Evolutionary conservation across 805 yeast species (phyloP), one percentile per base, ranked within the genome.

Genomic region (Candida morakotiae): DNA sequence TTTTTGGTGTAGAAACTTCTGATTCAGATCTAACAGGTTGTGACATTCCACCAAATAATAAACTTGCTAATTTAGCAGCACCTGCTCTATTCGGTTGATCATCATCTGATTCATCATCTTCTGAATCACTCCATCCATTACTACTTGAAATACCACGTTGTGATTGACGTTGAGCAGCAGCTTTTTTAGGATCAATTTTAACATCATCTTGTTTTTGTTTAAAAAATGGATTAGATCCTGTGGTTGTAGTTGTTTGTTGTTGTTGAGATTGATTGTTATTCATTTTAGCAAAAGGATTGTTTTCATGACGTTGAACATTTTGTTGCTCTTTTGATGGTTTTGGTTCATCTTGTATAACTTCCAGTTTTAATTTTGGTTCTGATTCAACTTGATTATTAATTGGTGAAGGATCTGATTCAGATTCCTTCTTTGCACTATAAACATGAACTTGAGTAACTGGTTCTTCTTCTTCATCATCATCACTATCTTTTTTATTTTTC

Each of bases 111-210:
- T 64, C 64, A 31, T 54, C 57, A 14, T 62, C 69, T 38, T 58
- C 52, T 21, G 60, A 48, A 36, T 73, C 77, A 42, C 77, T 77
- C 62, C 73, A 73, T 39, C 63, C 79, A 35, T 62, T 67, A 27
- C 61, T 67, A 19, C 53, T 59, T 7, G 62, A 60, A 28, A 63
- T 49, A 3, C 81, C 81, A 57, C 89, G 69, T 55, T 84, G 91
- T 6, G 85, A 76, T 19, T 74, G 77, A 58, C 93, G 69, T 57
- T 83, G 89, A 2, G 81, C 82, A 39, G 79, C 82, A 20, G 83
- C 76, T 42, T 77, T 76, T 43, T 68, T 68, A 1, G 75, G 62
- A 51, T 81, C 86, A 45, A 79, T 61, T 2, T 48, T 50, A 3
- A 58, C 47, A 8, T 51, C 62, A 16, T 33, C 24, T 13, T 23